Conservation (phyloP, 441 rosid genomes). For the Euphorbia corollata region DNA sequence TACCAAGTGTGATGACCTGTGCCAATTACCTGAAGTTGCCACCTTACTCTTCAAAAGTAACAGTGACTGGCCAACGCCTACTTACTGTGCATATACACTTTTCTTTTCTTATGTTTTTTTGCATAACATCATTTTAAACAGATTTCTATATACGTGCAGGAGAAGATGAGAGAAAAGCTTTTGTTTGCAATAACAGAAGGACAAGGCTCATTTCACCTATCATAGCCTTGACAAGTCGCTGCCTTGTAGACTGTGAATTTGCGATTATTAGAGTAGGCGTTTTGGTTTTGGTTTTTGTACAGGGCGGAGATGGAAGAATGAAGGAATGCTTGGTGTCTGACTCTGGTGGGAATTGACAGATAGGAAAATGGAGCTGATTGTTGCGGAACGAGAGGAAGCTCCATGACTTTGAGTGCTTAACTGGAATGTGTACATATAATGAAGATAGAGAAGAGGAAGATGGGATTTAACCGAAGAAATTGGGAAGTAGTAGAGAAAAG, state of each 20-base stretch:
- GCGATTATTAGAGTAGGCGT: constrained; percentile 42
- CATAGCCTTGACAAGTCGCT: constrained; percentile 33
- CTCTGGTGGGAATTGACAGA: not conserved
- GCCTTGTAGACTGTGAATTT: constrained; percentile 32
- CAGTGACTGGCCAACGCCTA: constrained; percentile 8
- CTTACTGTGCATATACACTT: not conserved
- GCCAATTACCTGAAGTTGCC: constrained; percentile 97
- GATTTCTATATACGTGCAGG: constrained; percentile 41
- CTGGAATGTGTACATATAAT: constrained; percentile 21
- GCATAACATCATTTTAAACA: not conserved
- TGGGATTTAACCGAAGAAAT: no score
- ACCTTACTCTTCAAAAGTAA: constrained; percentile 85
- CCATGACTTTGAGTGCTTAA: constrained; percentile 13
- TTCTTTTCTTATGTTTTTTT: not conserved
- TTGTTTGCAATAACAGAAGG: constrained; percentile 92
- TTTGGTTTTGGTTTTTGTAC: constrained; percentile 17
- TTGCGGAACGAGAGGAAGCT: constrained; percentile 31
- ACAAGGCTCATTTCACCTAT: constrained; percentile 96
- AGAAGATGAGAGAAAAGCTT: constrained; percentile 87
- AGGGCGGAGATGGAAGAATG: constrained; percentile 25
- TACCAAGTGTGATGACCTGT: constrained; percentile 98
- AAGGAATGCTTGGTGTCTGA: constrained; percentile 1
- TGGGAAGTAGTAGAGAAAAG: constrained; percentile 21
- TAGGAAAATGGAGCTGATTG: constrained; percentile 30
- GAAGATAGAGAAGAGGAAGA: not conserved